Evolutionary conservation across 2,329 filamentous ascomycete species (phyloP).

Genomic region (Lasiodiplodia sp.): DNA sequence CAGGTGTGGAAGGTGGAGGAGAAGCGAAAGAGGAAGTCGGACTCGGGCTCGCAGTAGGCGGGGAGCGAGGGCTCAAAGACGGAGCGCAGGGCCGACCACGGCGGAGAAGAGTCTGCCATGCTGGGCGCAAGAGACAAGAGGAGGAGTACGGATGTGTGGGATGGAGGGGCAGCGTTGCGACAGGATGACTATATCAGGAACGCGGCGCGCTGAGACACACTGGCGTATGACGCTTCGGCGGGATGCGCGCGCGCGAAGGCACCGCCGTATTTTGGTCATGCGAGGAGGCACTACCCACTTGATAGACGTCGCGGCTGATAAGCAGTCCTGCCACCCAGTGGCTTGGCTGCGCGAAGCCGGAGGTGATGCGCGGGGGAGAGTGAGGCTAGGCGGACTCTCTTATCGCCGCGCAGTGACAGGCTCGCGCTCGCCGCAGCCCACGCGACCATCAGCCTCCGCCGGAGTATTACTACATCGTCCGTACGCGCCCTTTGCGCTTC

Average conservation of each 20-base stretch:
- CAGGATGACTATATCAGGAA: slow-evolving; percentile 21
- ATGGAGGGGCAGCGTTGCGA: not conserved
- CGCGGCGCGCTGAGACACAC: slow-evolving; percentile 11
- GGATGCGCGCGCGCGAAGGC: not conserved
- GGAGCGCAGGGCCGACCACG: slow-evolving; percentile 19
- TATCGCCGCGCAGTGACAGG: slow-evolving; percentile 7
- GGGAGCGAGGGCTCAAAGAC: slow-evolving; percentile 55
- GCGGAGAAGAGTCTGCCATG: slow-evolving; percentile 25
- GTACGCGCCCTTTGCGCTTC: not conserved
- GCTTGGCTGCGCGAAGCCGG: not conserved
- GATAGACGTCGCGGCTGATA: not conserved
- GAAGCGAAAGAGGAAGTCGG: slow-evolving; percentile 62
- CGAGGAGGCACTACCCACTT: not conserved
- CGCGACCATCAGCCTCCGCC: slow-evolving; percentile 7
- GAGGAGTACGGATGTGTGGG: not conserved
- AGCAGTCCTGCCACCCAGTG: not conserved
- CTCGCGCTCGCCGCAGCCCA: slow-evolving; percentile 1
- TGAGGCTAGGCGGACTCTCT: not conserved
- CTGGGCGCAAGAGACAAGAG: not conserved
- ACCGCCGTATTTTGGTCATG: not conserved
- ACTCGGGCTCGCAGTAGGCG: slow-evolving; percentile 66
- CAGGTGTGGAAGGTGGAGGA: slow-evolving; percentile 69
- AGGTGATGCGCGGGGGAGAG: slow-evolving; percentile 1
- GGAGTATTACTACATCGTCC: not conserved
- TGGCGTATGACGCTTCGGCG: not conserved